These are phyloP conservation scores for Chamaecyparis obtusa DNA, from an alignment of 75 land plant genomes.

Conservation along the genomic window DNA sequence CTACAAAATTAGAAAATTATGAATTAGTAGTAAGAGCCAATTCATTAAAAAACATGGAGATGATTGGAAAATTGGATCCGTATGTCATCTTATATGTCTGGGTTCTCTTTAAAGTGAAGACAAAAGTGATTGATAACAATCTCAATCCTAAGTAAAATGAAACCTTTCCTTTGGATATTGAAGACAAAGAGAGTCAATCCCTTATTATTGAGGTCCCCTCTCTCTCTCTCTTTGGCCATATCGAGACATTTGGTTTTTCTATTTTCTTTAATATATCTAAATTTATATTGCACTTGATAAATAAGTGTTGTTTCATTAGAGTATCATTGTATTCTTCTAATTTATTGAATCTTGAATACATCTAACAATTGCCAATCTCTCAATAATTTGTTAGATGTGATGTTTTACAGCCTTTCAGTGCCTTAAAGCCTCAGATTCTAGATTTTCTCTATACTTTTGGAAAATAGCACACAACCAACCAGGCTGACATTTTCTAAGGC, in stretches of 20 bases:
- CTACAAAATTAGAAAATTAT: too few relatives aligned
- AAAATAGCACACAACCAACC: too few relatives aligned
- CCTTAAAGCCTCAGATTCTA: neutral
- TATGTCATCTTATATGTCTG: conserved; percentile 75
- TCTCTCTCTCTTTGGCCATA: neutral
- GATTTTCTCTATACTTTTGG: neutral
- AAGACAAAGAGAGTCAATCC: conserved; percentile 91
- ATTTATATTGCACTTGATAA: neutral
- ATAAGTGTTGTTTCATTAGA: neutral
- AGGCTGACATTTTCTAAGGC: too few relatives aligned
- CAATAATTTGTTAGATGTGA: neutral
- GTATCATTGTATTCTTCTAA: neutral
- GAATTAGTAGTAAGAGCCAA: conserved; percentile 68
- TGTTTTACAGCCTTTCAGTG: neutral
- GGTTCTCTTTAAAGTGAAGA: conserved; percentile 80
- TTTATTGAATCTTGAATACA: neutral
- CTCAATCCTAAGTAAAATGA: conserved; percentile 94
- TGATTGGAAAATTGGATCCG: conserved; percentile 95
- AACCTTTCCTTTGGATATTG: conserved; percentile 73
- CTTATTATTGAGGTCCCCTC: conserved; percentile 66
- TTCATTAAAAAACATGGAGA: conserved; percentile 84
- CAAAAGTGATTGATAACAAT: conserved; percentile 69
- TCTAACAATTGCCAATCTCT: neutral
- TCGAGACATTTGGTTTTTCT: neutral
- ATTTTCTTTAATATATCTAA: neutral